phyloP scores from a whole-genome alignment of 2,329 filamentous ascomycete species.

The Aspergillus udagawae region DNA sequence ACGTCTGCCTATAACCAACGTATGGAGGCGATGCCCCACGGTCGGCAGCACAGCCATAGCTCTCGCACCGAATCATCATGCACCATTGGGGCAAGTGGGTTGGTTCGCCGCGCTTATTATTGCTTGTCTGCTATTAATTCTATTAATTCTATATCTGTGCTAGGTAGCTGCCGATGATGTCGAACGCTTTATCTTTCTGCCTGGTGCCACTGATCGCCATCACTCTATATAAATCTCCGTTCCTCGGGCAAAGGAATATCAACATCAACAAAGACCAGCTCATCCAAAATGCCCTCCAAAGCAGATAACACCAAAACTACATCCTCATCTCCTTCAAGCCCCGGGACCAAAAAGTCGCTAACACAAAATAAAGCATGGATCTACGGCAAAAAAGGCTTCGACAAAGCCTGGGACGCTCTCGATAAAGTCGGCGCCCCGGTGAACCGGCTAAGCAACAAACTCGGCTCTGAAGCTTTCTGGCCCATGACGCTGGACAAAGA shows the following conservation, averaged over 20 bases:
- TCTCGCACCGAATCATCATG: not conserved
- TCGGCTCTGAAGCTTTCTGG: constrained; percentile 79
- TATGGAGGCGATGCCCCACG: too few species aligned
- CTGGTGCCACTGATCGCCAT: not conserved
- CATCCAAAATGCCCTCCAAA: not conserved
- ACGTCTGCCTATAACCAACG: too few species aligned
- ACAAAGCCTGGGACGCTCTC: constrained; percentile 64
- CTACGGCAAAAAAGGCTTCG: constrained; percentile 61
- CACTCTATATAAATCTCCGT: not conserved
- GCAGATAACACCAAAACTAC: not conserved
- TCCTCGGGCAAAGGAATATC: not conserved
- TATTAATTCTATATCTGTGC: not conserved
- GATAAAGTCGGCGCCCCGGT: constrained; percentile 70
- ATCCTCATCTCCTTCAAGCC: not conserved
- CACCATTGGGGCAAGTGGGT: not conserved
- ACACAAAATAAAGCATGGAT: constrained; percentile 36
- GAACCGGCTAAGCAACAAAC: constrained; percentile 74
- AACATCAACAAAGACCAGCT: not conserved
- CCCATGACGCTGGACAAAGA: constrained; percentile 81
- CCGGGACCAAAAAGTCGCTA: not conserved
- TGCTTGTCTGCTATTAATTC: not conserved
- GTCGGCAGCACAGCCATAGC: not conserved
- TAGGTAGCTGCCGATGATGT: not conserved
- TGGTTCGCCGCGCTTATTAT: not conserved
- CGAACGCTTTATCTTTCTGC: not conserved